Evolutionary conservation across 1,139 yeast genomes (phyloP), one percentile per base, ranked within the genome.

Genomic region (Suhomyces bribrorum): DNA sequence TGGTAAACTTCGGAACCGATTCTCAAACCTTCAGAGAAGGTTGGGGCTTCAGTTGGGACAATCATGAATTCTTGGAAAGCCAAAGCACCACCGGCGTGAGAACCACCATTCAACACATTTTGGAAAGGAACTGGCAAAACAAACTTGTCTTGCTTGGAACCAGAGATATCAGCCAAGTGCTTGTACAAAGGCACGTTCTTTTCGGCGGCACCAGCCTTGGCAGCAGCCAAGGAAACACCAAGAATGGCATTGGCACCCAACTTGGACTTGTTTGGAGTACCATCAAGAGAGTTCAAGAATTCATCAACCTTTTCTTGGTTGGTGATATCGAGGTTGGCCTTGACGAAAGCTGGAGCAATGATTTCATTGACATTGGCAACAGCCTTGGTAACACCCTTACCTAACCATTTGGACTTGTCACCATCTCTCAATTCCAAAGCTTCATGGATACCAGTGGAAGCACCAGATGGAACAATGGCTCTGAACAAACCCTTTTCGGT

Each of bases 41-140:
- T 63, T 57, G 80, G 75, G 58, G 95, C 96, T 57, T 83, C 88
- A 56, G 83, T 75, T 70, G 97, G 97, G 53, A 86, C 96, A 74
- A 90, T 86, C 97, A 90, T 89, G 78, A 90, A 90, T 78, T 90
- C 97, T 78, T 90, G 97, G 83, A 90, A 83, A 59, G 97, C 97
- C 56, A 90, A 79, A 64, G 90, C 86, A 77, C 97, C 97, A 76
- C 97, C 97, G 62, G 97, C 97, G 77, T 90, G 97, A 64, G 95
- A 84, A 71, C 97, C 97, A 79, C 97, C 97, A 81, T 90, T 90
- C 70, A 90, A 79, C 54, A 90, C 97, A 75, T 90, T 90, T 77
- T 86, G 92, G 88, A 88, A 87, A 55, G 96, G 96, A 69, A 89
- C 96, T 70, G 96, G 95, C 64, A 87, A 74, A 44, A 87, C 95